A percentile compares a stretch with the other conserved stretches of the same genome.
These are phyloP conservation scores for Nannizziopsis arthrosporioides DNA, from an alignment of 2,329 filamentous ascomycete genomes.

Conservation along the genomic window DNA sequence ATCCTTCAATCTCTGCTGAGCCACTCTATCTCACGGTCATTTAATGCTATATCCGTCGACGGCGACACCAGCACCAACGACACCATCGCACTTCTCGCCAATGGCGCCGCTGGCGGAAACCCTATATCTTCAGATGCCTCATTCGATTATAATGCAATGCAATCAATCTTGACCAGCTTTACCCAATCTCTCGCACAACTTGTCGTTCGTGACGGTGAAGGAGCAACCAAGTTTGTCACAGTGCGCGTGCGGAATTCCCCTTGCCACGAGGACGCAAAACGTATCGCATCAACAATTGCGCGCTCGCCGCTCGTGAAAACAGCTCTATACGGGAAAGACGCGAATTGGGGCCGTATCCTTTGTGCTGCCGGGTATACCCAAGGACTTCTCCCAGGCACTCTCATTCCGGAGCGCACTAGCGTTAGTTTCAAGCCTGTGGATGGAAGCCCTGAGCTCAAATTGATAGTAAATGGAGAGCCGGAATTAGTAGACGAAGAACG, in stretches of 20 bases:
- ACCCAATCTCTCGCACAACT: constrained; percentile 77
- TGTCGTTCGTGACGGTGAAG: constrained; percentile 90
- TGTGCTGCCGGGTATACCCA: constrained; percentile 80
- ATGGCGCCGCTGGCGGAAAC: constrained; percentile 72
- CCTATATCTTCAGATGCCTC: constrained; percentile 43
- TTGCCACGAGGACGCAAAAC: constrained; percentile 57
- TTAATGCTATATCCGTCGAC: constrained; percentile 95
- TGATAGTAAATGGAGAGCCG: constrained; percentile 51
- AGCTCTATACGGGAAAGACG: constrained; percentile 89
- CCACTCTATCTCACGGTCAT: constrained; percentile 67
- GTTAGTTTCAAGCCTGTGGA: constrained; percentile 51
- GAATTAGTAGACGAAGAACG: constrained; percentile 50
- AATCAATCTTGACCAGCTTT: constrained; percentile 60
- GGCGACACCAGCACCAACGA: constrained; percentile 97
- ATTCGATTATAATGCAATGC: constrained; percentile 59
- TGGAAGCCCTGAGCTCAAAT: constrained; percentile 44
- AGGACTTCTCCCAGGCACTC: constrained; percentile 33
- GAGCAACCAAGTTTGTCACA: constrained; percentile 95
- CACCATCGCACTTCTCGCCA: constrained; percentile 86
- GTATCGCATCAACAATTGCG: constrained; percentile 78
- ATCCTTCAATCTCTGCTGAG: constrained; percentile 60
- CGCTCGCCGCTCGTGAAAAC: constrained; percentile 92
- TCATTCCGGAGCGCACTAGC: constrained; percentile 46
- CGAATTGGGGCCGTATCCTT: constrained; percentile 95
- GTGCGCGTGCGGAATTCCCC: constrained; percentile 68